Conservation (phyloP, 2,329 filamentous ascomycete species). For the Alternaria triticimaculans region DNA sequence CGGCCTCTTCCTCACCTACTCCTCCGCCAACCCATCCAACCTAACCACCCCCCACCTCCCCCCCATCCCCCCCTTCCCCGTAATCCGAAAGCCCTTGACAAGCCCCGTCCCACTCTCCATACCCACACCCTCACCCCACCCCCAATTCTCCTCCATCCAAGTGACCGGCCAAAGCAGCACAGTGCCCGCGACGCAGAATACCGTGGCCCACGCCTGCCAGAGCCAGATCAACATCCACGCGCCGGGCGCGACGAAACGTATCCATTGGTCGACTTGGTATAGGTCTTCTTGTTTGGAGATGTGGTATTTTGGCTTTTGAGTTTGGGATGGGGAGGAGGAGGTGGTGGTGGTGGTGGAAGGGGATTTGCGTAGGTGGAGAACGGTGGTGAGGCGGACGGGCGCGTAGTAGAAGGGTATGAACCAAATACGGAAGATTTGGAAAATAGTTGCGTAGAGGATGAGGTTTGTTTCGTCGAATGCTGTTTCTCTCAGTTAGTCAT, state of each 20-base stretch:
- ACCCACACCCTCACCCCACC: constrained; percentile 18
- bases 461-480: constrained; percentile 71
- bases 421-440: constrained; percentile 79
- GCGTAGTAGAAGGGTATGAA: constrained; percentile 76
- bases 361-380: constrained; percentile 62
- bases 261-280: constrained; percentile 77
- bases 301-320: constrained; percentile 63
- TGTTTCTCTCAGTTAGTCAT: constrained; percentile 33
- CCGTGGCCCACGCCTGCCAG: constrained; percentile 70
- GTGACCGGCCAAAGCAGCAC: constrained; percentile 58
- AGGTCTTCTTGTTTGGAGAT: constrained; percentile 80
- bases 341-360: not conserved
- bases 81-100: not conserved
- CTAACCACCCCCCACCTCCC: constrained; percentile 6
- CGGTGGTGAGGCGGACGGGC: constrained; percentile 70
- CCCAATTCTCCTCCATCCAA: constrained; percentile 25
- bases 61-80: constrained; percentile 10
- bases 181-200: constrained; percentile 68
- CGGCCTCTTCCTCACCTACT: constrained; percentile 16
- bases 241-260: constrained; percentile 71
- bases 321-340: not conserved
- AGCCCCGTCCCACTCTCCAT: constrained; percentile 6
- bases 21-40: constrained; percentile 16
- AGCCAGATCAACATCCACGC: constrained; percentile 64
- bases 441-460: constrained; percentile 75